Evolutionary conservation across 768 basidiomycete species (phyloP).

Genomic region (Suillus decipiens): DNA sequence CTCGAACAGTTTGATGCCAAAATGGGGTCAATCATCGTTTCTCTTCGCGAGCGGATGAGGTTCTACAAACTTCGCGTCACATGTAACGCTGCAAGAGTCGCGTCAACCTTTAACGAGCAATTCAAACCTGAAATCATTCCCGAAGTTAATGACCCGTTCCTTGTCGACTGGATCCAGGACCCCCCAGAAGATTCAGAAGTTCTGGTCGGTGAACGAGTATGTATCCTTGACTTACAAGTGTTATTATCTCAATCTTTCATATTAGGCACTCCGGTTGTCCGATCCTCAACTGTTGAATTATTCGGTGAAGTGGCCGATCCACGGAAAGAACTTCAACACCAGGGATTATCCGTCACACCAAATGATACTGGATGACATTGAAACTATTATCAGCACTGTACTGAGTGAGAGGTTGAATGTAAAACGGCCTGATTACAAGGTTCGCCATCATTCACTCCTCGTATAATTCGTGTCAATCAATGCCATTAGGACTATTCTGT

Average conservation of each 20-base stretch:
- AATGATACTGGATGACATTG: slow-evolving; percentile 75
- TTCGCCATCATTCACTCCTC: slow-evolving; percentile 29
- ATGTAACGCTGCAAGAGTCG: slow-evolving; percentile 67
- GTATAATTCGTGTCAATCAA: neutral
- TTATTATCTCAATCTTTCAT: slow-evolving; percentile 14
- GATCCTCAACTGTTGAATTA: slow-evolving; percentile 72
- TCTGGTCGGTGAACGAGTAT: slow-evolving; percentile 72
- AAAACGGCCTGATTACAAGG: slow-evolving; percentile 56
- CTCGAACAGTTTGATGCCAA: slow-evolving; percentile 68
- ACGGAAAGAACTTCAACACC: slow-evolving; percentile 80
- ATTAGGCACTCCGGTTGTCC: slow-evolving; percentile 67
- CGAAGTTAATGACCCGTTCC: slow-evolving; percentile 80
- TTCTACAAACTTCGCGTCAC: slow-evolving; percentile 83
- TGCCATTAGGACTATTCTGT: slow-evolving; percentile 75
- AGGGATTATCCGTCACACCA: slow-evolving; percentile 74
- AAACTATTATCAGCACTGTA: slow-evolving; percentile 61
- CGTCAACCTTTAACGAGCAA: slow-evolving; percentile 77
- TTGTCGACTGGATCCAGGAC: slow-evolving; percentile 80
- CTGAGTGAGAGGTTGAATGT: slow-evolving; percentile 66
- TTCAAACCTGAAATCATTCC: slow-evolving; percentile 86
- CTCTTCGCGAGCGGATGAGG: slow-evolving; percentile 79
- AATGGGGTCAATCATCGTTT: slow-evolving; percentile 67
- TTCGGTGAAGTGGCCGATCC: slow-evolving; percentile 79
- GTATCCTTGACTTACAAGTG: slow-evolving; percentile 9
- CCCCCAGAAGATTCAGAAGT: slow-evolving; percentile 45